Evolutionary conservation across 108 stramenopile species (phyloP).

Genomic region (Seminavis robusta): DNA sequence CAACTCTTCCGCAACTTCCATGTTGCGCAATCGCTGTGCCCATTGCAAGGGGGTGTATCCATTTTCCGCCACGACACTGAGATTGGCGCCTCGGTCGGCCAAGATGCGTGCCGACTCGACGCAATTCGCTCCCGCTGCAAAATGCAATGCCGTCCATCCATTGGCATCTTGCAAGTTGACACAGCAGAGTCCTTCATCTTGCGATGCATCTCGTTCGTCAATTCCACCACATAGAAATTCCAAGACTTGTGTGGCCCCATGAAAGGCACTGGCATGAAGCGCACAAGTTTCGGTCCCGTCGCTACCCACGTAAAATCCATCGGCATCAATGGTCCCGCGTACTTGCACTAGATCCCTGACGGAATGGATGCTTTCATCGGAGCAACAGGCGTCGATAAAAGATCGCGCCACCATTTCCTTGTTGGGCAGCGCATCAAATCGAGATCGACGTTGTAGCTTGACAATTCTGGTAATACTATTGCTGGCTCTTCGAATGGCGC

Average conservation of each 20-base stretch:
- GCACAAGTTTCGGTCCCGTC: slow-evolving; percentile 78
- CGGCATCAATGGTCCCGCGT: slow-evolving; percentile 53
- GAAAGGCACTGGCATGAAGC: slow-evolving; percentile 73
- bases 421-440: slow-evolving; percentile 44
- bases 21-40: slow-evolving; percentile 68
- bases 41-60: slow-evolving; percentile 80
- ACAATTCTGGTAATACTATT: slow-evolving; percentile 29
- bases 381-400: slow-evolving; percentile 70
- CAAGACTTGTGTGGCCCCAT: slow-evolving; percentile 56
- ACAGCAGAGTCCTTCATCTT: slow-evolving; percentile 57
- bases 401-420: slow-evolving; percentile 33
- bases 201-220: slow-evolving; percentile 31
- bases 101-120: slow-evolving; percentile 43
- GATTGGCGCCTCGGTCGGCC: slow-evolving; percentile 54
- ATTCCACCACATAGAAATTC: slow-evolving; percentile 62
- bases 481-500: slow-evolving; percentile 45
- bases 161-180: slow-evolving; percentile 62
- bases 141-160: slow-evolving; percentile 78
- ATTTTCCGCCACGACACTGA: slow-evolving; percentile 71
- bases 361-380: slow-evolving; percentile 48
- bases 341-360: slow-evolving; percentile 58
- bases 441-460: slow-evolving; percentile 36
- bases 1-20: slow-evolving; percentile 55
- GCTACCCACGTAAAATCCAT: slow-evolving; percentile 58
- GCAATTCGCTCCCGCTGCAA: slow-evolving; percentile 67